Base-by-base conservation (phyloP, 2,329 filamentous ascomycete species). In the Ascochyta rabiei region DNA sequence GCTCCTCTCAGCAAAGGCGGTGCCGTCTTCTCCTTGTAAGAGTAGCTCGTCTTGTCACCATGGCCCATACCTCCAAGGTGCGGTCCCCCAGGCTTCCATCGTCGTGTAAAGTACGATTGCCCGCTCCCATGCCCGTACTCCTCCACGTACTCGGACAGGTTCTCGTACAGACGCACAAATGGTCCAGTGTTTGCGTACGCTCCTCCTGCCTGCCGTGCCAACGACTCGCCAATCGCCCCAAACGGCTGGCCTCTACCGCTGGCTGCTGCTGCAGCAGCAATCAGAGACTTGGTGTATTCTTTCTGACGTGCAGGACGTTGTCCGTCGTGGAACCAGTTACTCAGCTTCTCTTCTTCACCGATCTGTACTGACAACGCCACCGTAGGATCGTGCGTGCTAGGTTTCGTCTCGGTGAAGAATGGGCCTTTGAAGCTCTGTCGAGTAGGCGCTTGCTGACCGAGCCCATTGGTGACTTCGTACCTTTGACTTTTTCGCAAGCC, bases 101-200 rank as follows among this genome's bases (percentile, higher is more conserved):
- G 44, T 38, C 67, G 70, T 19, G 67, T 75, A 60, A 76, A 80
- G 63, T 78, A 77, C 39, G 74, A 73, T 53, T 33, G 60, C n/a
- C 26, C 70, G 60, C 51, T 69, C 5, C 59, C 59, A 35, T 53
- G 43, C 13, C 51, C 53, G 15, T 45, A 57, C 41, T 70, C 64
- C 19, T 71, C 77, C 31, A 74, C 63, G 54, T 81, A 81, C 24
- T 72, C 70, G 7, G 69, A 68, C 1, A 81, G 68, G 28, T 72
- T 78, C 57, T 80, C 77, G 44, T 76, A 73, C 10, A 80, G 57
- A 2, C 76, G 72, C 6, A 79, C 70, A 47, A 80, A 74, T 4
- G 76, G 52, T 31, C 69, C 71, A 16, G 73, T 77, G 18, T 72
- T 71, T 13, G 61, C 60, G 35, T 60, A 61, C 8, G 50, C 19